These are phyloP conservation scores for Eragrostis nindensis DNA, from an alignment of 176 grass and related monocot genomes.

Conservation along the genomic window DNA sequence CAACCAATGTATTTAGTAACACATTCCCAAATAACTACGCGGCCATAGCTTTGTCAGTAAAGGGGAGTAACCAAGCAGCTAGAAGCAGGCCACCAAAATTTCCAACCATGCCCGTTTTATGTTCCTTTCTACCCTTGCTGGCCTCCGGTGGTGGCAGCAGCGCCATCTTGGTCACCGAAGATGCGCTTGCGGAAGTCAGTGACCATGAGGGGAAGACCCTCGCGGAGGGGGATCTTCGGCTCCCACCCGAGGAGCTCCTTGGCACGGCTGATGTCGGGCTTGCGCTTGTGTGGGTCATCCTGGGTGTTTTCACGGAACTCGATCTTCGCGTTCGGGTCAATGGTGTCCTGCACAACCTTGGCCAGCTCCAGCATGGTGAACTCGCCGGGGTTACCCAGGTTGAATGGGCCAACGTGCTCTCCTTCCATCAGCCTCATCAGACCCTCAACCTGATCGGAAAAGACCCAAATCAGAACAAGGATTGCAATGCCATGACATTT, in stretches of 20 bases:
- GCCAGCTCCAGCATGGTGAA: constrained; percentile 97
- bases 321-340: constrained; percentile 73
- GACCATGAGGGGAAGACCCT: constrained; percentile 92
- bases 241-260: constrained; percentile 87
- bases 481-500: constrained; percentile 1
- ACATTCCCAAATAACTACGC: constrained; percentile 32
- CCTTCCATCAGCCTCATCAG: constrained; percentile 96
- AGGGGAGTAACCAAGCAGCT: constrained; percentile 42
- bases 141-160: neutral
- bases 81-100: constrained; percentile 63
- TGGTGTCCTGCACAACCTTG: constrained; percentile 93
- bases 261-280: constrained; percentile 79
- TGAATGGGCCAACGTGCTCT: constrained; percentile 85
- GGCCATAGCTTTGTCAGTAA: constrained; percentile 52
- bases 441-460: constrained; percentile 77
- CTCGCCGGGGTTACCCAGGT: constrained; percentile 93
- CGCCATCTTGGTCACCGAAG: constrained; percentile 59
- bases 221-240: constrained; percentile 70
- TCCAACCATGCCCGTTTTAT: neutral
- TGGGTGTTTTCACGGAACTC: constrained; percentile 90
- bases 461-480: constrained; percentile 34
- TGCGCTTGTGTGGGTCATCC: constrained; percentile 94
- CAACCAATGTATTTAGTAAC: constrained; percentile 48
- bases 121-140: constrained; percentile 46
- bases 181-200: constrained; percentile 82